Base-by-base conservation (phyloP, 2,329 filamentous ascomycete genomes). In the Cladorrhinum sp. region DNA sequence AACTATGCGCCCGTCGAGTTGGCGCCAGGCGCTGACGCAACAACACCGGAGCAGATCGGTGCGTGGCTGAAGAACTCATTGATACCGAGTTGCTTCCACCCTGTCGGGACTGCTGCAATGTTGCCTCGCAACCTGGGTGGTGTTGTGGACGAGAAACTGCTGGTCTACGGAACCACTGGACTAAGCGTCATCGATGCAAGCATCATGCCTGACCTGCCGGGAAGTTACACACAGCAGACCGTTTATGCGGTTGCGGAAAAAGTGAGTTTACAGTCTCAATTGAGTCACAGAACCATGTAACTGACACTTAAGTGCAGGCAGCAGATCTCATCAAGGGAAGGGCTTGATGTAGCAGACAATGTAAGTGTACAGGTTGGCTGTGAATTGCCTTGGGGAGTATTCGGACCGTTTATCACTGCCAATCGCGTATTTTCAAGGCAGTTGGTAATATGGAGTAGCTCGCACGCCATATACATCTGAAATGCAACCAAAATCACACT, bases 121-220 rank as follows among this genome's bases (percentile, higher is more conserved):
- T 69, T 80, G 65, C 76, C 77, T 7, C 68, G 70, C 18, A 71
- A 71, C 12, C 66, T 75, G 6, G 79, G 78, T 9, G 79, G 79
- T 18, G 79, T 81, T 9, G 79, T 81, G 1, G 74, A 77, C 60
- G 62, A 74, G 16, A 62, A 75, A 10, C 65, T 81, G 55, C 62
- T 70, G 50, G 79, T 81, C 0, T 79, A 80, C 62, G 79, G 79
- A 1, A 75, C 74, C 2, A 63, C 69, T 28, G 76, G 76, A 55
- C 68, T 82, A 50, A 73, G 79, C 3, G 71, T 81, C 7, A 74
- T 79, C 1, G 79, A 82, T 61, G 75, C 76, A 1, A 77, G 76
- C 48, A 71, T 80, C 24, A 75, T 80, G 48, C 79, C 79, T 1
- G 68, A 79, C 24, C 52, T 69, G 20, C 65, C 65, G 0, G 69